Percentiles rank a stretch among this genome's conserved stretches.
Conservation (phyloP, 345 rosid species). For the Corchorus olitorius region DNA sequence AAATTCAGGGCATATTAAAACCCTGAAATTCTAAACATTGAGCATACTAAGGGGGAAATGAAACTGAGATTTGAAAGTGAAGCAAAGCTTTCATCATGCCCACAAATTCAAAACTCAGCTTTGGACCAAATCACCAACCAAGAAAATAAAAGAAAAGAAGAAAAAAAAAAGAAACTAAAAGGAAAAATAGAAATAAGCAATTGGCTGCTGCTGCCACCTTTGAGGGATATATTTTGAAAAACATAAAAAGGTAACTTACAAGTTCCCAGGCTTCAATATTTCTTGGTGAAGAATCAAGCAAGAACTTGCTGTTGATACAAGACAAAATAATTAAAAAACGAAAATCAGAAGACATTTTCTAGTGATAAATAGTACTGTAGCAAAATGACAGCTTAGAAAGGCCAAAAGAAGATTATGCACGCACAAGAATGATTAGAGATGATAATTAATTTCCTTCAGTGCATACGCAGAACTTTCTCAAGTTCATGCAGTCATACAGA, state of each 20-base stretch:
- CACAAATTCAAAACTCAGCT: too few relatives aligned
- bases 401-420: background rate
- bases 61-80: too few relatives aligned
- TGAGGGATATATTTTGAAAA: background rate
- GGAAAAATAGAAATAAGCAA: too few relatives aligned
- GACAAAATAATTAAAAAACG: background rate
- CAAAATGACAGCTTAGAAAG: background rate
- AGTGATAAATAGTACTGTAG: background rate
- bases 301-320: constrained; percentile 49
- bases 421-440: background rate
- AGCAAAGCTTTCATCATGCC: too few relatives aligned
- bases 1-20: too few relatives aligned
- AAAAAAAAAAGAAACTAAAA: too few relatives aligned
- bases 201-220: constrained; percentile 14
- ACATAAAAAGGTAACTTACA: constrained; percentile 33
- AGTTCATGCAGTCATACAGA: background rate
- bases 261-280: constrained; percentile 82
- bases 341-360: background rate
- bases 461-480: background rate
- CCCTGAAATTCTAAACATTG: too few relatives aligned
- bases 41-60: too few relatives aligned
- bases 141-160: too few relatives aligned
- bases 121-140: too few relatives aligned
- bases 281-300: constrained; percentile 44
- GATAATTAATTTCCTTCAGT: background rate